Evolutionary conservation across 805 yeast genomes (phyloP), one percentile per base, ranked within the genome.

Genomic region (Pichia californica): DNA sequence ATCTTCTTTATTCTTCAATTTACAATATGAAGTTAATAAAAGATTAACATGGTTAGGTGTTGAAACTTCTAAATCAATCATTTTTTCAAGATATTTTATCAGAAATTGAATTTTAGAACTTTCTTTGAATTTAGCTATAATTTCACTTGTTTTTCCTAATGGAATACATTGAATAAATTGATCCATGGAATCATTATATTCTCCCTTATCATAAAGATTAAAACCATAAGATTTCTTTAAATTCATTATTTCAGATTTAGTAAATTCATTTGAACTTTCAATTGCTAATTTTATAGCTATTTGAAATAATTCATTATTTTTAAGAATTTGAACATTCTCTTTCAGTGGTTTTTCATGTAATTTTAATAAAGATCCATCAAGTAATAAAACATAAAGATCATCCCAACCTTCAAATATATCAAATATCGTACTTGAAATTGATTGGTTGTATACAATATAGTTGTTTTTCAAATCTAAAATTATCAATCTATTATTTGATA

Each of bases 11-110:
- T 73, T 73, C 47, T 82, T 84, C 52, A 87, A 63, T 55, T 88
- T 88, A 47, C 95, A 85, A 54, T 83, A 80, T 39, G 91, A 79
- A 47, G 91, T 83, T 21, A 89, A 62, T 32, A 89, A 67, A 21
- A 91, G 62, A 0, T 96, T 88, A 6, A 88, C 73, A 59, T 91
- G 97, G 56, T 88, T 94, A 26, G 77, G 70, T n/a, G 76, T 75
- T 0, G 95, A 81, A 13, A 72, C 51, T 2, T 73, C 71, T 34
- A 69, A 60, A 7, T 71, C 71, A 42, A 83, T 68, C 50, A 88
- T 67, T 11, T 73, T 73, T 58, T 78, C 79, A 28, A 88, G 64
- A 50, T 83, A 88, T 33, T 68, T 67, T 0, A 87, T 73, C 53
- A 89, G 63, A 46, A 76, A 76, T 25, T 69, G 66, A 1, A 87